Evolutionary conservation across 192 early-diverging fungal species (phyloP).

Genomic region (Geranomyces variabilis): DNA sequence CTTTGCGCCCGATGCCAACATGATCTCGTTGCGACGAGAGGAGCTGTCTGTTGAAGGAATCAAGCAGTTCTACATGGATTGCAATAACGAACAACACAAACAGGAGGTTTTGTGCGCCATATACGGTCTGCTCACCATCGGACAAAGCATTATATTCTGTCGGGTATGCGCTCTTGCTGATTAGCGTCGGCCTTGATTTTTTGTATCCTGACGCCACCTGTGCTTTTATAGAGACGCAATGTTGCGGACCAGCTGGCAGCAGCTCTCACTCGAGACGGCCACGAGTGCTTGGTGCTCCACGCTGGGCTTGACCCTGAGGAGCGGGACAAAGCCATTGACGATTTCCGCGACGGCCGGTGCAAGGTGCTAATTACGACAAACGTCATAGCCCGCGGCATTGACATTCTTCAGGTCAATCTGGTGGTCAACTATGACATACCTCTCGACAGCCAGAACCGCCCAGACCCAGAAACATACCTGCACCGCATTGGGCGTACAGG

Average conservation of each 20-base stretch:
- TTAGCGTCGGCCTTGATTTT: no score
- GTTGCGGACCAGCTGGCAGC: slow-evolving; percentile 80
- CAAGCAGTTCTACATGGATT: slow-evolving; percentile 98
- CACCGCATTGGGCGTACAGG: slow-evolving; percentile 98
- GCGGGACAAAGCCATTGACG: slow-evolving; percentile 91
- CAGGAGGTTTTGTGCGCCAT: slow-evolving; percentile 52
- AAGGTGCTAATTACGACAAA: slow-evolving; percentile 98
- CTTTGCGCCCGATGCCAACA: slow-evolving; percentile 86
- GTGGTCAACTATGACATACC: slow-evolving; percentile 98
- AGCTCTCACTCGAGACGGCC: slow-evolving; percentile 79
- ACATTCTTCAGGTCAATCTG: slow-evolving; percentile 91
- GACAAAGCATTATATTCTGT: slow-evolving; percentile 97
- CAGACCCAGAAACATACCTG: slow-evolving; percentile 93
- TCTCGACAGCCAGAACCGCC: slow-evolving; percentile 58
- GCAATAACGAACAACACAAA: slow-evolving; percentile 78
- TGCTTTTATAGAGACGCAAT: slow-evolving; percentile 60
- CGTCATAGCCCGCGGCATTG: slow-evolving; percentile 96
- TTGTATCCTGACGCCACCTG: no score
- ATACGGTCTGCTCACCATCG: slow-evolving; percentile 81
- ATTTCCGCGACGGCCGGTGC: slow-evolving; percentile 83
- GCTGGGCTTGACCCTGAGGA: slow-evolving; percentile 75
- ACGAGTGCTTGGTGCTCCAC: slow-evolving; percentile 81
- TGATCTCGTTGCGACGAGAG: slow-evolving; percentile 80
- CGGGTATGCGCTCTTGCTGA: slow-evolving; percentile 53
- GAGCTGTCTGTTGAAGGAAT: slow-evolving; percentile 94